Base-by-base conservation (phyloP, 306 rosid species). In the Prunus davidiana region DNA sequence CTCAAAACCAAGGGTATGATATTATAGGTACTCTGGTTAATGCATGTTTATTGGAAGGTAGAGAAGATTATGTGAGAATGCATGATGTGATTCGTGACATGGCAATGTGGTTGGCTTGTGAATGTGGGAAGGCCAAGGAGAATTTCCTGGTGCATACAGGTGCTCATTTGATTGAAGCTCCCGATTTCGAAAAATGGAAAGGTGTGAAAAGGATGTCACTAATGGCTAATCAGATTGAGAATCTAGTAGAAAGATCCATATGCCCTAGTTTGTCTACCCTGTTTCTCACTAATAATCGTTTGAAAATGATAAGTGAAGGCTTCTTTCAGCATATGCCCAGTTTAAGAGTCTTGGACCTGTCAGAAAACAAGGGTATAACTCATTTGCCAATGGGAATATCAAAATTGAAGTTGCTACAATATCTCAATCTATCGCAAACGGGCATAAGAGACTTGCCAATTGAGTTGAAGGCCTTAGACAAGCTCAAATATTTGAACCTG, bases 31-130 rank as follows among this genome's bases (percentile, higher is more conserved):
- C 43, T 1, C 71, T 69, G 15, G 20, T 58, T 20, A 22, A 7
- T 58, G 75, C 64, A 27, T 69, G 70, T 22, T 27, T 77, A 20
- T 24, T 77, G 20, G 81, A 69, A 58, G 52, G 4, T 14, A 14
- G 0, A 0, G 5, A 8, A 6, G 8, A 30, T 6, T 27, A 0
- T 34, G 79, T 34, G 25, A 64, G 52, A 14, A 75, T 64, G 71
- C 79, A 75, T 16, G 64, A 75, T 51, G 81, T 68, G 5, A 22
- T 77, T 38, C 56, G 75, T 10, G 66, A 58, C 54, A 67, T 67
- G 64, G 68, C 68, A 3, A 41, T 67, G 41, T 68, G 61, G 49
- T 15, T 67, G 22, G 61, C 76, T 25, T 64, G 43, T 75, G 71
- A 30, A 8, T 10, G 38, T 2, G n/a, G 63, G 55, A 54, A 22